Evolutionary conservation across 2,329 filamentous ascomycete species (phyloP).

Genomic region (Fusarium stilboides): DNA sequence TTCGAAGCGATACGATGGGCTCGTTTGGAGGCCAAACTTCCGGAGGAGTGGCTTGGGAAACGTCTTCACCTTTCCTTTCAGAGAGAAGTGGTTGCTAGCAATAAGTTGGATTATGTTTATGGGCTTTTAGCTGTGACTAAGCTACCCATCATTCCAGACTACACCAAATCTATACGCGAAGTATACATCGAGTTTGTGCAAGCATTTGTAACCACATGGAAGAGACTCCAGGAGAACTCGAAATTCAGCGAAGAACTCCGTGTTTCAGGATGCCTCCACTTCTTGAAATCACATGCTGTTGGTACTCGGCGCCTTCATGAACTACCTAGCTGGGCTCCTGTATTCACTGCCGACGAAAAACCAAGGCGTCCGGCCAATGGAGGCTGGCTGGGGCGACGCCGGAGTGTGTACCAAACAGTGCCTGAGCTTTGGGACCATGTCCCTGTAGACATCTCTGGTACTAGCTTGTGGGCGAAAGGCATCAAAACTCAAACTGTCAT

Average conservation of each 20-base stretch:
- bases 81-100: background rate
- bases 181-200: background rate
- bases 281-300: background rate
- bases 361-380: fast-evolving
- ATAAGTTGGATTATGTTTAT: constrained; percentile 1
- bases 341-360: background rate
- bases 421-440: background rate
- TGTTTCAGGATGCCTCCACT: too few relatives aligned
- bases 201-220: background rate
- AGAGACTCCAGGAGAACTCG: fast-evolving
- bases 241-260: too few relatives aligned
- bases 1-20: too few relatives aligned
- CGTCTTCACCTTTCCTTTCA: too few relatives aligned
- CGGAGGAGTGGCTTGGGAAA: too few relatives aligned
- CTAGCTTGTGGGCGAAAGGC: background rate
- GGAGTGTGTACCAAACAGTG: background rate
- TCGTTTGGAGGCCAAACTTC: too few relatives aligned
- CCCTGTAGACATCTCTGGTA: background rate
- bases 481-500: background rate
- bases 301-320: background rate
- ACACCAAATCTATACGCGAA: background rate
- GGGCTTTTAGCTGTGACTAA: background rate
- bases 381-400: too few relatives aligned
- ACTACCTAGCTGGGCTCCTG: constrained; percentile 8
- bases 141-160: background rate